These are phyloP conservation scores for Nyssa sinensis DNA, from an alignment of 148 eudicot genomes.

Conservation along the genomic window DNA sequence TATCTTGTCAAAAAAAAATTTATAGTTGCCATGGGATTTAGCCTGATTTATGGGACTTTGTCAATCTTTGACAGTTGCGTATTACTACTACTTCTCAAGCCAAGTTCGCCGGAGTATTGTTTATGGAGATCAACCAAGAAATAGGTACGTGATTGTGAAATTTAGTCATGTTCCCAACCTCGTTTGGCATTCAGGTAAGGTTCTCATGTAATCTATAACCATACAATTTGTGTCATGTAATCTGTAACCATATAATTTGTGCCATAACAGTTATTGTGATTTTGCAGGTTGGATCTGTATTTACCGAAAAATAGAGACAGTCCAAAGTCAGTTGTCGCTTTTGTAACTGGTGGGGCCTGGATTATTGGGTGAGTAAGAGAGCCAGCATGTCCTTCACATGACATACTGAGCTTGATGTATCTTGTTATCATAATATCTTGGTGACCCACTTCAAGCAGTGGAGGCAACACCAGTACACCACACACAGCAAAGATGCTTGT, in stretches of 20 bases:
- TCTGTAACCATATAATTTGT: neutral
- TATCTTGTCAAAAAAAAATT: too few species aligned
- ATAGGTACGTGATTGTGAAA: conserved; percentile 50
- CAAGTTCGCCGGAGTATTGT: conserved; percentile 73
- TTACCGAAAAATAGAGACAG: conserved; percentile 57
- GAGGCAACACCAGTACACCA: neutral
- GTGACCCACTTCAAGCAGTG: neutral
- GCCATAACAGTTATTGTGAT: conserved; percentile 9
- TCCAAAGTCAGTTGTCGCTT: conserved; percentile 76
- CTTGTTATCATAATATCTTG: neutral
- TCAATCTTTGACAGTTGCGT: conserved; percentile 58
- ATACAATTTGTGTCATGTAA: neutral
- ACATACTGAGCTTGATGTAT: neutral
- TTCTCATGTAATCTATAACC: neutral
- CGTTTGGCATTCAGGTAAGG: neutral
- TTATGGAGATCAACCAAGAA: conserved; percentile 94
- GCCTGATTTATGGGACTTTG: conserved; percentile 1
- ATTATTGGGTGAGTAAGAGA: conserved; percentile 81
- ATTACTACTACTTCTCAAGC: conserved; percentile 68
- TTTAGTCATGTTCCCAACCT: conserved; percentile 2
- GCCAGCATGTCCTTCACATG: neutral
- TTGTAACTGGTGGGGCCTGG: conserved; percentile 99
- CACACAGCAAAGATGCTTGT: neutral
- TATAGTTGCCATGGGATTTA: too few species aligned
- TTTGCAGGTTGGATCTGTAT: conserved; percentile 85